Base-by-base conservation (phyloP, 2,329 filamentous ascomycete species). In the Colletotrichum sp. region DNA sequence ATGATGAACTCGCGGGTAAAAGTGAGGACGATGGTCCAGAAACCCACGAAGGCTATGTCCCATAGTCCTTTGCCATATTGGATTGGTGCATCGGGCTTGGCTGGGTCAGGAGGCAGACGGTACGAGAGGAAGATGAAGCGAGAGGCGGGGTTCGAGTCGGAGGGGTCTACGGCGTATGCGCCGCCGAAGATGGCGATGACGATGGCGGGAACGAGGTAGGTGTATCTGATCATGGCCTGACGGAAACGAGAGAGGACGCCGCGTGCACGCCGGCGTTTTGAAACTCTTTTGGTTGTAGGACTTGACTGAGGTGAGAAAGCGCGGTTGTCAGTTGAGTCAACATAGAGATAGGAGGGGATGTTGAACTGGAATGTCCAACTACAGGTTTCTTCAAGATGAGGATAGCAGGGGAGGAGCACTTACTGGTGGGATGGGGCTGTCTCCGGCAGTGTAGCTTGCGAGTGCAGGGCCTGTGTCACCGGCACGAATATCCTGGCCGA, bases 1-100 rank as follows among this genome's bases (percentile, higher is more conserved):
- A 98, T 98, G 86, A 98, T 90, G 85, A 98, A 98, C 85, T 99
- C 96, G 82, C 96, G 95, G 13, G 95, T 98, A 84, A 99, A 98
- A 77, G 95, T 96, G 77, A 99, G 90, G 27, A 98, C 93, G 73
- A 98, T 88, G 55, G 92, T 96, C 87, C 98, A 98, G 87, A 98
- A 98, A 75, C 88, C 87, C 71, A 98, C 95, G 81, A 99, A 96
- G 59, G 94, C 94, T 70, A 98, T 89, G 83, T 99, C 96, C 88
- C 93, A 94, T 55, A 86, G 89, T n/a, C 96, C 96, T 85, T 98
- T 98, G 84, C 94, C 96, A 86, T 98, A 99, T 82, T 96, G 94
- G 22, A 88, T 76, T 80, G 90, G 85, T 80, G 87, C 86, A 70
- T 84, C 84, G 25, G 86, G 83, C 75, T 80, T 82, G 71, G 84